Base-by-base conservation (phyloP, 768 basidiomycete genomes). In the Hygrophorus russula region DNA sequence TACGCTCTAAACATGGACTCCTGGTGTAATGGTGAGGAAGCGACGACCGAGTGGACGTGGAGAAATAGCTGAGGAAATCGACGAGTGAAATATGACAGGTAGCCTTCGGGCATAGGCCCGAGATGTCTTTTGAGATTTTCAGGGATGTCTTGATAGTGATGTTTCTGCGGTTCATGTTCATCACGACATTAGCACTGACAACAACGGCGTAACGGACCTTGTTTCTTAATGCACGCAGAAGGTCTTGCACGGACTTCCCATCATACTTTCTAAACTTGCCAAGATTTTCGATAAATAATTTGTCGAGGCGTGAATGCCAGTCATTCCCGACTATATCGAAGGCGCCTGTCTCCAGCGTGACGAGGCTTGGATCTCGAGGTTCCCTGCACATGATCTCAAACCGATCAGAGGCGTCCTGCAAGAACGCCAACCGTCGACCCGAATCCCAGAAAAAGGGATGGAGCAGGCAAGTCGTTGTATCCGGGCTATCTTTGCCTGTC, bases 381-480 rank as follows among this genome's bases (percentile, higher is more conserved):
- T 94, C 92, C 24, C 90, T 78, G 51, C 82, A 86, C 90, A 98
- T 94, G 58, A 92, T 92, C 62, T 98, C 96, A 59, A 98, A 99
- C 4, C 93, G 78, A 61, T 98, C 94, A 0, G 92, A 96, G 0
- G 92, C 89, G 49, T 98, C 96, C 61, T 94, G 93, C n/a, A 99
- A 68, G 72, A 99, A 99, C 40, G 75, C 79, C 4, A 99, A 66
- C 33, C 94, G 75, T 45, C 84, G 78, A 6, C 73, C 81, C 0
- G 92, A 66, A 43, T 91, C 82, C 96, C 96, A 99, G 69, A 97
- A 99, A 70, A 87, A 94, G 0, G 96, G 96, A 64, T 98, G 94
- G 15, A 85, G 65, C 14, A 98, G 70, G 60, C 84, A 86, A n/a
- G 76, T 77, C 10, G 75, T 77, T 5, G 93, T 94, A 51, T 92